These are phyloP conservation scores for Angophora floribunda DNA, from an alignment of 345 rosid species.

Conservation along the genomic window DNA sequence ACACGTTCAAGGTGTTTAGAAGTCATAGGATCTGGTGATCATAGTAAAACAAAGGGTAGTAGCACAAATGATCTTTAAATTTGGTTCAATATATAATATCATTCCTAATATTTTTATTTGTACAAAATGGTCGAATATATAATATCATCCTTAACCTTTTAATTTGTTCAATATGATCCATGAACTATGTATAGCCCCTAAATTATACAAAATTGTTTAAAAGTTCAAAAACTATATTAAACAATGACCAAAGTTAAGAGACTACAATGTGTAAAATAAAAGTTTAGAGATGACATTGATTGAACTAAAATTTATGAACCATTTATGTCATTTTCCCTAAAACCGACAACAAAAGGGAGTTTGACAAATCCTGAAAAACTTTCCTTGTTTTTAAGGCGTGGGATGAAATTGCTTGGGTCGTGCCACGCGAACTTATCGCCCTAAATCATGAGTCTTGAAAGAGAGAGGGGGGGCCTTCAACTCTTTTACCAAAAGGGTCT, in stretches of 20 bases:
- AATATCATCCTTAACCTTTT: background rate
- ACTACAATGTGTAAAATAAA: background rate
- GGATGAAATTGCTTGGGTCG: conserved; percentile 26
- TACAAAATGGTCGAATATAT: accelerated
- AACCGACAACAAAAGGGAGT: background rate
- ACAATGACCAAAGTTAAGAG: background rate
- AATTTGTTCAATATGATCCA: accelerated
- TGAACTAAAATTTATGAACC: accelerated
- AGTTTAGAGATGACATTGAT: accelerated
- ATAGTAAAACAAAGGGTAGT: background rate
- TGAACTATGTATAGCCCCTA: background rate
- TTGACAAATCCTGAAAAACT: background rate
- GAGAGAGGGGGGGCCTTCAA: background rate
- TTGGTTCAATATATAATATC: background rate
- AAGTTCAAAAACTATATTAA: background rate
- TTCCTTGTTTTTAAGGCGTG: background rate
- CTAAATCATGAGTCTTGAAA: conserved; percentile 29
- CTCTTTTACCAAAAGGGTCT: conserved; percentile 3
- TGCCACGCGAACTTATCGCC: conserved; percentile 58
- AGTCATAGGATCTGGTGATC: background rate
- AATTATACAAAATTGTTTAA: background rate
- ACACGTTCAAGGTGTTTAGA: background rate
- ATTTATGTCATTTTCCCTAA: background rate
- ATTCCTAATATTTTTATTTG: background rate
- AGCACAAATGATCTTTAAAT: background rate